A percentile compares a stretch with the other conserved stretches of the same genome.
Conservation (phyloP, 345 rosid genomes). For the Eucalyptus brandiana region DNA sequence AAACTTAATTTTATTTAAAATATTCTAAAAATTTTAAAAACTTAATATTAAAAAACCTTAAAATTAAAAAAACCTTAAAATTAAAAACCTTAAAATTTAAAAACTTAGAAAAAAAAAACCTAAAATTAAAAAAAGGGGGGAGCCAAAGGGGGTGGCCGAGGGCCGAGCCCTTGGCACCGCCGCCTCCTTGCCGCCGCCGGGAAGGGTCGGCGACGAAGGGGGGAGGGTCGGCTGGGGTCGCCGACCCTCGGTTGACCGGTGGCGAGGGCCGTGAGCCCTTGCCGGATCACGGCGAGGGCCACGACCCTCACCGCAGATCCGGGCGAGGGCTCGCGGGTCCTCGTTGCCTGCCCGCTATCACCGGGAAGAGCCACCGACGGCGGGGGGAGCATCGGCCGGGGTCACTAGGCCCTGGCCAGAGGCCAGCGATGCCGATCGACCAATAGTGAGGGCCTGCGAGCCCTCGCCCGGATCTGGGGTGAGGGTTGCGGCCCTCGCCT, state of each 20-base stretch:
- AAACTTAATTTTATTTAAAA: too few species aligned
- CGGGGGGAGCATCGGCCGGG: too few species aligned
- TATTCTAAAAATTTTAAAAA: rapidly evolving
- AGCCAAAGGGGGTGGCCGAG: rapidly evolving
- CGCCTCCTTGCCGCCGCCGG: rapidly evolving
- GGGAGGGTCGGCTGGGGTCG: rapidly evolving
- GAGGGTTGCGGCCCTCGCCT: too few species aligned
- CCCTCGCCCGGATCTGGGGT: rapidly evolving
- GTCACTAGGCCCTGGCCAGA: rapidly evolving
- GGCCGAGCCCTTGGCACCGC: rapidly evolving
- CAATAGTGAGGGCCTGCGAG: rapidly evolving
- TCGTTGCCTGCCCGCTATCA: rapidly evolving
- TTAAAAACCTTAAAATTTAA: too few species aligned
- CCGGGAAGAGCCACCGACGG: too few species aligned
- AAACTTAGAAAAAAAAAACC: too few species aligned
- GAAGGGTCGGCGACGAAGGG: rapidly evolving
- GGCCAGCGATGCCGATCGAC: rapidly evolving
- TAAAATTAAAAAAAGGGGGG: too few species aligned
- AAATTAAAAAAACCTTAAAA: too few species aligned
- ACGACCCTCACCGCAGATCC: rapidly evolving
- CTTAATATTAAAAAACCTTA: too few species aligned
- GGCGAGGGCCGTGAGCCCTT: too few species aligned
- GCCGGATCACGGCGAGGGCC: rapidly evolving
- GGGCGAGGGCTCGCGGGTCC: rapidly evolving
- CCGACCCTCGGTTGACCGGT: rapidly evolving